Evolutionary conservation across 2,329 filamentous ascomycete species (phyloP), one percentile per base, ranked within the genome.

Genomic region (Cladophialophora psammophila): DNA sequence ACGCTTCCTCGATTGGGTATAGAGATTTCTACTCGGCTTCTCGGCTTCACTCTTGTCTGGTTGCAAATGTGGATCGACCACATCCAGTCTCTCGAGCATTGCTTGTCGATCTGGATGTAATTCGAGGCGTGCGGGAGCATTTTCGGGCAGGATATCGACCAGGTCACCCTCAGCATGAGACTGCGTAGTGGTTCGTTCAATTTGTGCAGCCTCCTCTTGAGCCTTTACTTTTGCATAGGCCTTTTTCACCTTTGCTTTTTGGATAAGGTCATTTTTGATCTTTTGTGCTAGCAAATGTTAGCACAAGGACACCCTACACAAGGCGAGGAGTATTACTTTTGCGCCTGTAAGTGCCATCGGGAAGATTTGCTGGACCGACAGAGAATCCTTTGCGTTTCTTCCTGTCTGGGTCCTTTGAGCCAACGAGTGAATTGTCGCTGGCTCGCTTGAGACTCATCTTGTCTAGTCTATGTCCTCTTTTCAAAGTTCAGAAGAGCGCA

Each of bases 241-340:
- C 79, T 97, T 96, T 80, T 94, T 95, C 69, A 97, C 85, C 80
- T 97, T 97, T 68, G 94, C 93, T 78, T 95, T 96, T 78, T 93
- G 88, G 74, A 98, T 97, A 64, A 97, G 83, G 72, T 91, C 88
- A 71, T 90, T 86, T 80, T 98, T 98, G 76, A 97, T 95, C 79
- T 94, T 94, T 78, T 92, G 88, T 65, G 91, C 92, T 94, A 74
- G 48, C 40, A 10, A 45, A 15, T 26, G 54, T 66, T 31, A 67
- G 52, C 48, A 55, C 1, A 5, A 8, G n/a, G 35, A 20, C 9
- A 62, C 18, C 35, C 53, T 55, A 48, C 54, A 50, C n/a, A 66
- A 15, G 32, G 50, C 38, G 12, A 45, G 63, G 18, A 36, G 56
- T n/a, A 66, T 52, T 75, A 89, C 88, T 85, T 83, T 97, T 97